Evolutionary conservation across 2,329 filamentous ascomycete genomes (phyloP).

Genomic region (Cladosporium colombiae): DNA sequence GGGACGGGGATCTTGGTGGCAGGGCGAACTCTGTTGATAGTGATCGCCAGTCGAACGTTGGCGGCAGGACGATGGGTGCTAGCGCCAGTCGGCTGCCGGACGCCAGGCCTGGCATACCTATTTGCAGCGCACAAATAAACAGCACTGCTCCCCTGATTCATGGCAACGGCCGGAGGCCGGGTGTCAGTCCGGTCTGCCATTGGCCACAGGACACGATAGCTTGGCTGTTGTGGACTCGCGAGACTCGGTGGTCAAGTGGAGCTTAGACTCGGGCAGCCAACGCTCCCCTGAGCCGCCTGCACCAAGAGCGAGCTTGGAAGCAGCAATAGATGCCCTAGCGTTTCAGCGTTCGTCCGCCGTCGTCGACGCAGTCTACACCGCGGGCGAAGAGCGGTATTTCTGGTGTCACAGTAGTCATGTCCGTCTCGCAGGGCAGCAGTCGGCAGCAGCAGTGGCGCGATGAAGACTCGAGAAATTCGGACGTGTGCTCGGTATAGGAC

Average conservation of each 20-base stretch:
- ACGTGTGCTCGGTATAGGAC: background rate
- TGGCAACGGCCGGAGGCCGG: background rate
- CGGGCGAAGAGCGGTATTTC: background rate
- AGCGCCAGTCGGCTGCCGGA: slow-evolving; percentile 11
- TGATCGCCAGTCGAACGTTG: slow-evolving; percentile 18
- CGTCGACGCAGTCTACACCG: background rate
- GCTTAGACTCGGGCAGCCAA: slow-evolving; percentile 2
- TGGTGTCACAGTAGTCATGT: background rate
- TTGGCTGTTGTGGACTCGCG: background rate
- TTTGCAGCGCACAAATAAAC: slow-evolving; percentile 16
- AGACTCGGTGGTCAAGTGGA: slow-evolving; percentile 11
- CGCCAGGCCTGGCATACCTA: slow-evolving; percentile 2
- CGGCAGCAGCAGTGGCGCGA: background rate
- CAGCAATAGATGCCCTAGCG: slow-evolving; percentile 9
- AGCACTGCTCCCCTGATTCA: slow-evolving; percentile 17
- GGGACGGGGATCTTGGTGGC: slow-evolving; percentile 15
- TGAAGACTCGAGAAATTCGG: slow-evolving; percentile 6
- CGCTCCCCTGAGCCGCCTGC: slow-evolving; percentile 12
- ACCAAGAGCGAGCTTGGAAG: slow-evolving; percentile 9
- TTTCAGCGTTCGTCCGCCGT: background rate
- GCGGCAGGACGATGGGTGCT: slow-evolving; percentile 13
- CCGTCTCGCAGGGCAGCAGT: slow-evolving; percentile 1
- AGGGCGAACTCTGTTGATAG: slow-evolving; percentile 20
- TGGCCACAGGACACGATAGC: background rate
- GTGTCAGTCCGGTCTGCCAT: background rate